Percentiles rank a stretch among this genome's conserved stretches.
Conservation (phyloP, 1,284 basidiomycete genomes). For the Cutaneotrichosporon sp. region DNA sequence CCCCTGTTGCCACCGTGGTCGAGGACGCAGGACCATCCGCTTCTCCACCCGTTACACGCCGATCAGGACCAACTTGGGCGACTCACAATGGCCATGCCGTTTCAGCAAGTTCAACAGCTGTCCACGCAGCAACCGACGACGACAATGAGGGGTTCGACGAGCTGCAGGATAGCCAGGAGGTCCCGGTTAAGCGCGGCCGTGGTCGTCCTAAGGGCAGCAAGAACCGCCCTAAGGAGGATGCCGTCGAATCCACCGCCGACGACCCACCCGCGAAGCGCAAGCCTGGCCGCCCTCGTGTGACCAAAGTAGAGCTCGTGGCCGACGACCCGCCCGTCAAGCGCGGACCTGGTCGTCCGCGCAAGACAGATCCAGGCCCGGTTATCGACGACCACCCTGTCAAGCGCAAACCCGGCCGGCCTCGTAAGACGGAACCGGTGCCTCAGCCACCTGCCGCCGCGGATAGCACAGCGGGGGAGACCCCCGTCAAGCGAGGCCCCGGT, state of each 20-base stretch:
- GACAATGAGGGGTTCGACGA: neutral
- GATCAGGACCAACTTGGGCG: neutral
- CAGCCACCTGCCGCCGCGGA: neutral
- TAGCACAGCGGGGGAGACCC: neutral
- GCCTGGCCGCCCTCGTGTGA: no score
- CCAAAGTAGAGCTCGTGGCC: no score
- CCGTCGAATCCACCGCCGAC: neutral
- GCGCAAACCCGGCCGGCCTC: neutral
- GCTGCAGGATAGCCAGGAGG: neutral
- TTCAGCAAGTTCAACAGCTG: neutral
- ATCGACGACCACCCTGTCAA: neutral
- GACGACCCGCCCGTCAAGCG: neutral
- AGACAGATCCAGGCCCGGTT: neutral
- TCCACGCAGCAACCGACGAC: neutral
- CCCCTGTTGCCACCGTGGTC: no score
- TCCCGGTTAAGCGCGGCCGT: neutral
- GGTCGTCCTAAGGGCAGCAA: neutral
- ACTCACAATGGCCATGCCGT: neutral
- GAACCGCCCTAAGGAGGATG: neutral
- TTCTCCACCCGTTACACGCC: neutral
- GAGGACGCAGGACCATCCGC: no score
- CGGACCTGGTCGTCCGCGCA: neutral
- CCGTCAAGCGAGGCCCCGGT: neutral
- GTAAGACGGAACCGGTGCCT: neutral
- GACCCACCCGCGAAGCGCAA: no score